These are phyloP conservation scores for Sungouiozyma intestinalis DNA, from an alignment of 805 yeast genomes.

Conservation along the genomic window DNA sequence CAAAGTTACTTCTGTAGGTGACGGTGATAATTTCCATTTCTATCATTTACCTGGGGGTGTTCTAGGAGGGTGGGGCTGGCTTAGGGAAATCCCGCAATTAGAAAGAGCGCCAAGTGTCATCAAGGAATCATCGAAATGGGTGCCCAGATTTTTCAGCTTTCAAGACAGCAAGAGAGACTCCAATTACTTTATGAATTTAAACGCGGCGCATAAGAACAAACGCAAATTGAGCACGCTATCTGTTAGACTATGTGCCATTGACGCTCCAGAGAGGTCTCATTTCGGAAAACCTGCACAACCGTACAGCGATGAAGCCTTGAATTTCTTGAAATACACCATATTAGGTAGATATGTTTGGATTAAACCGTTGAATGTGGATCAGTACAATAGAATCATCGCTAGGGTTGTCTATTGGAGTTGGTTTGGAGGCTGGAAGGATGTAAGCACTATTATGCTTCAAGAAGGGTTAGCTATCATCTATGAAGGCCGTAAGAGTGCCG, in stretches of 20 bases:
- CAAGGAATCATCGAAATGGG: neutral
- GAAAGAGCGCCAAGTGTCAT: constrained; percentile 8
- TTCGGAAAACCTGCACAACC: constrained; percentile 93
- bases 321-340: constrained; percentile 60
- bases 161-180: constrained; percentile 6
- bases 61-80: constrained; percentile 89
- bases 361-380: constrained; percentile 75
- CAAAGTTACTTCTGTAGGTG: constrained; percentile 82
- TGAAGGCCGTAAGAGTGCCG: constrained; percentile 72
- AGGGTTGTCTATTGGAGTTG: constrained; percentile 46
- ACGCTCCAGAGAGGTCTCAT: constrained; percentile 94
- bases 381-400: constrained; percentile 81
- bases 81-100: constrained; percentile 52
- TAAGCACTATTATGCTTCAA: constrained; percentile 78
- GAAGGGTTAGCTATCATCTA: constrained; percentile 81
- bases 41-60: constrained; percentile 91
- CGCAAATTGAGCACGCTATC: constrained; percentile 46
- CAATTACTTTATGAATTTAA: constrained; percentile 17
- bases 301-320: constrained; percentile 69
- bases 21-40: constrained; percentile 89
- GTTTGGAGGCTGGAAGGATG: constrained; percentile 64
- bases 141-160: neutral
- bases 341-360: constrained; percentile 60
- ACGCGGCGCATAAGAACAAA: constrained; percentile 21
- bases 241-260: constrained; percentile 82